Evolutionary conservation across 2,329 filamentous ascomycete genomes (phyloP).

Genomic region (Nectriaceae sp.): DNA sequence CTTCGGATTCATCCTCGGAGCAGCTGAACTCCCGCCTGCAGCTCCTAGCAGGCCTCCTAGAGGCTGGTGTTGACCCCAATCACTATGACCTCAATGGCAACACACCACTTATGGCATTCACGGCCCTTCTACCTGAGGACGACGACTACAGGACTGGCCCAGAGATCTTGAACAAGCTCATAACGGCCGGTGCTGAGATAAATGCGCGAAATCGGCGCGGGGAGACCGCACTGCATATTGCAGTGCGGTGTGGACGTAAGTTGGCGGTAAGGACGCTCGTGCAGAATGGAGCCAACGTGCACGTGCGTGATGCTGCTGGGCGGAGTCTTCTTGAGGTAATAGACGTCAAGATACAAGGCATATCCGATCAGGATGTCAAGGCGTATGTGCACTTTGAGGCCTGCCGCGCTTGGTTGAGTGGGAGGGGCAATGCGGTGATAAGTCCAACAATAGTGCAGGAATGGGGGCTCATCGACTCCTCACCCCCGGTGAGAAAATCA

Average conservation of each 20-base stretch:
- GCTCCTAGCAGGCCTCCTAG: slow-evolving; percentile 34
- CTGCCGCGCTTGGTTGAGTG: slow-evolving; percentile 48
- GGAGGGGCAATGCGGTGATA: slow-evolving; percentile 38
- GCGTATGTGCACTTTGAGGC: slow-evolving; percentile 47
- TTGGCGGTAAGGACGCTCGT: slow-evolving; percentile 50
- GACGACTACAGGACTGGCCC: slow-evolving; percentile 52
- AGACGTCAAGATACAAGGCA: slow-evolving; percentile 40
- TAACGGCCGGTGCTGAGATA: slow-evolving; percentile 45
- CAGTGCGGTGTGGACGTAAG: slow-evolving; percentile 54
- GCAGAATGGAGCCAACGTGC: slow-evolving; percentile 48
- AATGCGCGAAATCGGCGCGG: slow-evolving; percentile 54
- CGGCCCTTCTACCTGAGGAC: slow-evolving; percentile 50
- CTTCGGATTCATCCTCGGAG: slow-evolving; percentile 36
- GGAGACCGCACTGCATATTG: slow-evolving; percentile 57
- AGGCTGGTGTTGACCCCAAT: slow-evolving; percentile 47
- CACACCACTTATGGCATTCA: slow-evolving; percentile 59
- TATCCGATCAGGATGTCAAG: slow-evolving; percentile 30
- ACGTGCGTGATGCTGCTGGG: slow-evolving; percentile 46
- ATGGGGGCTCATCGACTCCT: slow-evolving; percentile 39
- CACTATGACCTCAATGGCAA: slow-evolving; percentile 54
- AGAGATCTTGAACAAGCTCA: slow-evolving; percentile 45
- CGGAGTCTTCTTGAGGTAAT: slow-evolving; percentile 48
- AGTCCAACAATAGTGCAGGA: slow-evolving; percentile 42
- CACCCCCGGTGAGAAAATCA: no score
- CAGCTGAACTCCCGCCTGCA: slow-evolving; percentile 30